Evolutionary conservation across 176 grass and related monocot genomes (phyloP).

Genomic region (Cymbopogon citratus): DNA sequence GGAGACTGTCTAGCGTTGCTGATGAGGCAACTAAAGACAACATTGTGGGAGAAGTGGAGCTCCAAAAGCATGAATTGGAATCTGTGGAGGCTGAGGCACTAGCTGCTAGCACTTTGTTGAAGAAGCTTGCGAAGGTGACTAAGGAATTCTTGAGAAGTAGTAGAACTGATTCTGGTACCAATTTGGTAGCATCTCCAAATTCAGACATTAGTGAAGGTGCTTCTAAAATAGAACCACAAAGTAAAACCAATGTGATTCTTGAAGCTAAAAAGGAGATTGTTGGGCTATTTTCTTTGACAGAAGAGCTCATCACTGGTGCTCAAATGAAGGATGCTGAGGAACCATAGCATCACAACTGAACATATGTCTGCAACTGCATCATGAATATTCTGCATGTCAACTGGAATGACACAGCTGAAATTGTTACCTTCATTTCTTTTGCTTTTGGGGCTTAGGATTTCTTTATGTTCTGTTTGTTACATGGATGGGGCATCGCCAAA

Average conservation of each 20-base stretch:
- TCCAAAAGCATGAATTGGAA: not conserved
- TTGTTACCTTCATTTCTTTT: not conserved
- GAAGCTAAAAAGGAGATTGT: conserved; percentile 47
- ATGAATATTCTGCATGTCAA: not conserved
- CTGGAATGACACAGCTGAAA: not conserved
- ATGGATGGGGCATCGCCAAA: not conserved
- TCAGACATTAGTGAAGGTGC: not conserved
- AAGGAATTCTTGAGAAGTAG: conserved; percentile 32
- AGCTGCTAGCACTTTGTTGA: conserved; percentile 36
- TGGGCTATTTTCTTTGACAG: conserved; percentile 50
- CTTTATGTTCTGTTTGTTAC: not conserved
- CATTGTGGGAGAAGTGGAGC: not conserved
- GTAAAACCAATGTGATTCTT: conserved; percentile 28
- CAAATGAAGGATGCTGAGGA: conserved; percentile 14
- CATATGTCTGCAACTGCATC: not conserved
- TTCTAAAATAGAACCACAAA: not conserved
- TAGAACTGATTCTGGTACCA: conserved; percentile 13
- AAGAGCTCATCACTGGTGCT: conserved; percentile 33
- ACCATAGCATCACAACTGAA: conserved; percentile 11
- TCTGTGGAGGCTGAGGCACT: conserved; percentile 34
- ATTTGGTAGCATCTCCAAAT: not conserved
- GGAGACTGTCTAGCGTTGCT: conserved; percentile 3
- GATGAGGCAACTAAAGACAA: conserved; percentile 5
- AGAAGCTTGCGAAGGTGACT: conserved; percentile 32
- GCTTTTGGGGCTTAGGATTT: not conserved